Evolutionary conservation across 1,139 yeast species (phyloP), one percentile per base, ranked within the genome.

Genomic region (Yamadazyma friedrichii): DNA sequence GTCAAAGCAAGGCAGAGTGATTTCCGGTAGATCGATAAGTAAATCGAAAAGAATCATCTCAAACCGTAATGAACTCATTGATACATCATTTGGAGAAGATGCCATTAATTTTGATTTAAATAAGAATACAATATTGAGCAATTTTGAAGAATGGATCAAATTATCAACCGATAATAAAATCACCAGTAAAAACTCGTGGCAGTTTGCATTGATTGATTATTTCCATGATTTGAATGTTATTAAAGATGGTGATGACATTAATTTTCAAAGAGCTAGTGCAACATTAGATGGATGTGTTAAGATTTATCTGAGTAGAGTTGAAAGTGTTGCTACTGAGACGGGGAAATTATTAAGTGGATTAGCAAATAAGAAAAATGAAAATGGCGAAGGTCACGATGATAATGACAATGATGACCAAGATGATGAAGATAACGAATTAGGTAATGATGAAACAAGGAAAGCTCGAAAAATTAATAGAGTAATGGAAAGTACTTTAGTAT

Each of bases 141-240:
- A 88, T 53, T 88, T 88, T 60, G 96, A 89, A 56, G 93, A 87
- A 62, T 86, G 95, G 89, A 86, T 88, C 72, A 85, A 82, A 58
- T 72, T 86, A 64, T 88, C 94, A n/a, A 86, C 95, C 1, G 95
- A 87, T 58, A 89, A 88, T 60, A 84, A 84, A 57, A 81, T 84
- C 58, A 83, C 83, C 36, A 65, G 81, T 1, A 73, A 76, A 40
- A 83, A 84, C 53, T 75, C 70, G 41, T 59, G 73, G 96, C 85
- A 86, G 51, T 82, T 87, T 56, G 95, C 91, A 0, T 71, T 91
- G 56, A 91, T 91, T 54, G 97, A 89, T 57, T 91, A 84, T 59
- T 91, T 85, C 62, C 85, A 65, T 35, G 72, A 65, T 41, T 62
- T 56, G 64, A 62, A 59, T 13, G 73, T 86, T 35, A 64, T 62